Percentiles rank a stretch among this genome's conserved stretches.
Conservation (phyloP, 2,329 filamentous ascomycete species). For the Aspergillus persii region DNA sequence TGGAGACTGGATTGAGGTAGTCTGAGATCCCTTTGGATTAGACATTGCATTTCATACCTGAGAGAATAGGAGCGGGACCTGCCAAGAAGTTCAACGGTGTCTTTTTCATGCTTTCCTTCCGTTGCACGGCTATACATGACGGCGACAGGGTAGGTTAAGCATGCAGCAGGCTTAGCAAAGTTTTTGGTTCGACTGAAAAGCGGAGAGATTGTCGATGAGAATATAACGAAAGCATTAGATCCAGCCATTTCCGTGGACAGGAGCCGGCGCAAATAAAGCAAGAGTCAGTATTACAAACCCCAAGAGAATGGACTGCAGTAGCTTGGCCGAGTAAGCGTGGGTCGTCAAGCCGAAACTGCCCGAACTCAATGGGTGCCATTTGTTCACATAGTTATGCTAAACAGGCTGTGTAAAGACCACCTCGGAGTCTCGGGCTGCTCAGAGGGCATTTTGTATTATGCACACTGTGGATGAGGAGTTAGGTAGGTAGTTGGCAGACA, state of each 20-base stretch:
- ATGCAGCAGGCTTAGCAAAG: constrained; percentile 33
- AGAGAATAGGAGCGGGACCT: constrained; percentile 11
- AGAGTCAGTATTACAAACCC: constrained; percentile 32
- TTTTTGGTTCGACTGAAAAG: constrained; percentile 17
- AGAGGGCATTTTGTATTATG: no score
- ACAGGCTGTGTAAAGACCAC: no score
- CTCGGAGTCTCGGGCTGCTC: no score
- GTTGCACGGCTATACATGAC: constrained; percentile 29
- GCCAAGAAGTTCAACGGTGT: constrained; percentile 32
- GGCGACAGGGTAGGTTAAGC: constrained; percentile 37
- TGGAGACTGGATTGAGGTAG: constrained; percentile 21
- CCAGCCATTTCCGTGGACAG: constrained; percentile 24
- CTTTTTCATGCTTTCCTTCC: constrained; percentile 29
- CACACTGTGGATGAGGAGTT: no score
- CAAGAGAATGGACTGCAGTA: constrained; percentile 1
- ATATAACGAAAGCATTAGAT: constrained; percentile 19
- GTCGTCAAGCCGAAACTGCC: no score
- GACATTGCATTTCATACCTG: constrained; percentile 19
- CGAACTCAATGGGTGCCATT: no score
- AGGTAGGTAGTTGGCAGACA: no score
- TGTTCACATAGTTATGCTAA: no score
- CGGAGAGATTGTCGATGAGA: constrained; percentile 18
- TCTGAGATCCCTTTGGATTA: constrained; percentile 22
- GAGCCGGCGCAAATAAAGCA: constrained; percentile 18
- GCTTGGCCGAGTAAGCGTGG: not conserved